Percentiles rank a stretch among this genome's conserved stretches.
phyloP scores from a whole-genome alignment of 2,329 filamentous ascomycete species.

The Penicillium expansum region DNA sequence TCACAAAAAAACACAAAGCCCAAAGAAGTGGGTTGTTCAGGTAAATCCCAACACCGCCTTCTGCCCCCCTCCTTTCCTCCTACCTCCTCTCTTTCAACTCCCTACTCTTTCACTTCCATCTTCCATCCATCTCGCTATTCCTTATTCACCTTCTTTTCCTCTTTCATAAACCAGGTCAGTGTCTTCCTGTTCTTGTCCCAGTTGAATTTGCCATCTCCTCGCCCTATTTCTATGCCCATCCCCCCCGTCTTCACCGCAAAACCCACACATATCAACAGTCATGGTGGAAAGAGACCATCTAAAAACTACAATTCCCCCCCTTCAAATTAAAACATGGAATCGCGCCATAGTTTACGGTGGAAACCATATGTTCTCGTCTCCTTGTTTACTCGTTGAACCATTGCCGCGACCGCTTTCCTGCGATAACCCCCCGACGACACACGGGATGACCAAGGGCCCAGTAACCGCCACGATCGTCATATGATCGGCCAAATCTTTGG shows the following conservation, averaged over 20 bases:
- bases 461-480: conserved; percentile 14
- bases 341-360: conserved; percentile 1
- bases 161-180: conserved; percentile 28
- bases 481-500: conserved; percentile 7
- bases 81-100: conserved; percentile 18
- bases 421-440: conserved; percentile 12
- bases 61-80: conserved; percentile 22
- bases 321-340: conserved; percentile 1
- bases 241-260: conserved; percentile 13
- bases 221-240: conserved; percentile 1
- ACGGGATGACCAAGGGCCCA: conserved; percentile 10
- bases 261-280: conserved; percentile 16
- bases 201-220: conserved; percentile 8
- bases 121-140: conserved; percentile 16
- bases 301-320: neutral
- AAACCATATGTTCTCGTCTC: conserved; percentile 4
- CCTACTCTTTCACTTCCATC: conserved; percentile 14
- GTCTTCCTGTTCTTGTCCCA: neutral
- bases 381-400: conserved; percentile 23
- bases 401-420: conserved; percentile 25
- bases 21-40: conserved; percentile 13
- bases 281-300: neutral
- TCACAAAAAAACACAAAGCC: neutral
- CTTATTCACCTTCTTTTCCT: conserved; percentile 14
- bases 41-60: conserved; percentile 30